Evolutionary conservation across 2,329 filamentous ascomycete genomes (phyloP), one percentile per base, ranked within the genome.

Genomic region (Stromatinia cepivora): DNA sequence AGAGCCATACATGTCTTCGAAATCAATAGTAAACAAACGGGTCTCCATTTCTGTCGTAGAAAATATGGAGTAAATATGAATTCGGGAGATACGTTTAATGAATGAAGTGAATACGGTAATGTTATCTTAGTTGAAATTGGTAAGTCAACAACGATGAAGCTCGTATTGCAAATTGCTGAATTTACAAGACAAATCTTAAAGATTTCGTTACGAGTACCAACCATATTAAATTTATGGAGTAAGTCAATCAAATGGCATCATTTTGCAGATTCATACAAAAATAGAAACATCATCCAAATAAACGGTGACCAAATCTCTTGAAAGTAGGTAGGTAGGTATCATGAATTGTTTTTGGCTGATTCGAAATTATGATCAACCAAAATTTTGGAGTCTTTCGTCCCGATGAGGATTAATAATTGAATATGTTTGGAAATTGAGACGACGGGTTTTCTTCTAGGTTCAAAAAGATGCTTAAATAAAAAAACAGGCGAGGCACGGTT

Each of bases 311-410:
- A 50, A 25, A 62, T 62, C 28, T 50, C 39, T 28, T 22, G n/a
- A n/a, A n/a, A n/a, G n/a, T 4, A 39, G 36, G 36, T 13, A 39
- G 13, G 39, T 42, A 34, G 34, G 13, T 17, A 42, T 42, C 39
- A 42, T 42, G 13, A 42, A 59, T 42, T 45, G 22, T 45, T 25
- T 46, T 28, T 48, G 20, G 17, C 20, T 39, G 4, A 45, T 28
- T 42, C 2, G 13, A 67, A 67, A 59, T 59, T 52, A 67, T 50
- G 53, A 67, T 67, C 65, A 59, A 42, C 65, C 53, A 50, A 59
- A 42, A 17, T 39, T 42, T 58, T 31, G 62, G n/a, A 25, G 46
- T 15, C 8, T 25, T 15, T 31, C n/a, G 2, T 65, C 48, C 34
- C 34, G 25, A 53, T 65, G 62, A 54, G 34, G 62, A 54, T 28